phyloP scores from a whole-genome alignment of 2,329 filamentous ascomycete genomes.

The Amesomyces nigricolor region DNA sequence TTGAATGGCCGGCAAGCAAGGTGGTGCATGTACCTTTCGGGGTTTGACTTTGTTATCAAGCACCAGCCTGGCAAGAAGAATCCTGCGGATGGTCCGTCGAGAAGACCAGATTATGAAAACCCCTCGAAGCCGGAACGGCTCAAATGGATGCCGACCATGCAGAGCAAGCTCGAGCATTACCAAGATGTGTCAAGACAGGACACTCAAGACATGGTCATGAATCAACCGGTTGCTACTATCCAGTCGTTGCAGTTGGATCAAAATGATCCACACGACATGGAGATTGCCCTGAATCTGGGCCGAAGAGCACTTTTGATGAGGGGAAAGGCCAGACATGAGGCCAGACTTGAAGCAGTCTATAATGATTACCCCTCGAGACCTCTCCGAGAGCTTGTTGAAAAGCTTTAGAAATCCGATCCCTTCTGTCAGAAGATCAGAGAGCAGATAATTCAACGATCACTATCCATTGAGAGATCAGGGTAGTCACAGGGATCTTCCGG shows the following conservation, averaged over 20 bases:
- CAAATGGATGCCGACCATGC: background rate
- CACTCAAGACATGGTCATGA: background rate
- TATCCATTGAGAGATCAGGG: too few relatives aligned
- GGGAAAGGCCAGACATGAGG: too few relatives aligned
- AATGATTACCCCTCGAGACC: too few relatives aligned
- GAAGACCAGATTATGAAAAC: background rate
- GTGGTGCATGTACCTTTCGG: background rate
- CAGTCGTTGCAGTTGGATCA: background rate
- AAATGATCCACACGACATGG: background rate
- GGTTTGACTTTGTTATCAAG: constrained; percentile 2
- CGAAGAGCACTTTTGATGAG: too few relatives aligned
- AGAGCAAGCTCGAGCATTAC: background rate
- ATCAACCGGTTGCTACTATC: background rate
- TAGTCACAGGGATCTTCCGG: too few relatives aligned
- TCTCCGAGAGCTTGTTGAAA: too few relatives aligned
- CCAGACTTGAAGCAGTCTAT: too few relatives aligned
- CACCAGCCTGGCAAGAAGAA: background rate
- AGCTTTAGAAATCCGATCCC: too few relatives aligned
- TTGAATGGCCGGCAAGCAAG: background rate
- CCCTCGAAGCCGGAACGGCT: background rate
- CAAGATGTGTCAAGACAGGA: too few relatives aligned
- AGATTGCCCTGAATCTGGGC: too few relatives aligned
- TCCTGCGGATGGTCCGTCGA: background rate
- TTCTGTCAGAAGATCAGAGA: too few relatives aligned
- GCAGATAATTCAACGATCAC: too few relatives aligned